Percentiles rank a stretch among this genome's conserved stretches.
Conservation (phyloP, 345 rosid species). For the Lagerstroemia speciosa region DNA sequence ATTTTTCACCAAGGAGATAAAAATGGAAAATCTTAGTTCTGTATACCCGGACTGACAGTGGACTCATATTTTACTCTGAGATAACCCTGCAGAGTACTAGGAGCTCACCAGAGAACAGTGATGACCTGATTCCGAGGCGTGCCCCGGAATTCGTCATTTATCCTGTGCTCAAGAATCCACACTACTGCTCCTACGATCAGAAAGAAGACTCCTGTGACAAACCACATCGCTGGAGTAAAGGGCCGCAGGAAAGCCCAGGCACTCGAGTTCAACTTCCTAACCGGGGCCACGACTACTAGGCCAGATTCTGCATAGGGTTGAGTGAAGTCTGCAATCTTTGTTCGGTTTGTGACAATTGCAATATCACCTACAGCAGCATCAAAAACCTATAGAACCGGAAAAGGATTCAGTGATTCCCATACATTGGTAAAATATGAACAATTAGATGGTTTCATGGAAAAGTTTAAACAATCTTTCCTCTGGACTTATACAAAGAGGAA, state of each 20-base stretch:
- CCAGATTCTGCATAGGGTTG: slow-evolving; percentile 89
- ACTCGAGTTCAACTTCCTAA: slow-evolving; percentile 46
- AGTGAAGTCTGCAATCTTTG: slow-evolving; percentile 68
- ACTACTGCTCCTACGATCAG: slow-evolving; percentile 70
- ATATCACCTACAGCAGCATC: slow-evolving; percentile 82
- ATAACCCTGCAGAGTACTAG: not conserved
- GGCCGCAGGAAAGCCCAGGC: slow-evolving; percentile 80
- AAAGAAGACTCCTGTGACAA: slow-evolving; percentile 57
- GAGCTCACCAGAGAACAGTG: slow-evolving; percentile 65
- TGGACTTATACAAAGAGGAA: not conserved
- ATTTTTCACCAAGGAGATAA: too few species aligned
- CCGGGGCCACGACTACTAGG: slow-evolving; percentile 83
- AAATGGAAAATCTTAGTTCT: too few species aligned
- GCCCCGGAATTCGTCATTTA: slow-evolving; percentile 80
- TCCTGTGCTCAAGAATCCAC: slow-evolving; percentile 89
- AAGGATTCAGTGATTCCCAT: not conserved
- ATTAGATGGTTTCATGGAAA: not conserved
- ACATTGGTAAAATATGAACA: slow-evolving; percentile 1
- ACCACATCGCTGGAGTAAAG: slow-evolving; percentile 80
- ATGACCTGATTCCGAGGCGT: slow-evolving; percentile 64
- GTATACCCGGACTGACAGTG: too few species aligned
- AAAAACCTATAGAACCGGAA: slow-evolving; percentile 34
- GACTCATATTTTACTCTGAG: too few species aligned
- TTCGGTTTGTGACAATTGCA: slow-evolving; percentile 65
- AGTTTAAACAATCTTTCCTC: not conserved